These are phyloP conservation scores for Alternaria consortialis DNA, from an alignment of 2,329 filamentous ascomycete genomes.

Conservation along the genomic window DNA sequence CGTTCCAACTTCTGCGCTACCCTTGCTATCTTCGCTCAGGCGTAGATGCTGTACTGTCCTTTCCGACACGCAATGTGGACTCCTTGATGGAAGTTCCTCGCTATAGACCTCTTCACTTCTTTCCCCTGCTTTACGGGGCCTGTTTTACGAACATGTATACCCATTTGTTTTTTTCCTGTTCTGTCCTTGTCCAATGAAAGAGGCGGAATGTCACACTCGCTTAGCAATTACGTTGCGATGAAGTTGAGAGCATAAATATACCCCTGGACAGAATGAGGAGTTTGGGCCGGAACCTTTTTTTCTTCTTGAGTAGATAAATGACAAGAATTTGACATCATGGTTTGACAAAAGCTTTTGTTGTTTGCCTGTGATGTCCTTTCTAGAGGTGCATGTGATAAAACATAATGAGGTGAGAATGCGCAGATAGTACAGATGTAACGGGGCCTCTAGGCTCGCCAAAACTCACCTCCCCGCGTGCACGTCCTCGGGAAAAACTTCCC, in stretches of 20 bases:
- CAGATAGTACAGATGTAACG: background rate
- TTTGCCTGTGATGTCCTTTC: background rate
- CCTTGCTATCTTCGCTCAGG: constrained; percentile 51
- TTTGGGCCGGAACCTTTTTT: constrained; percentile 10
- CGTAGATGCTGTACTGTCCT: constrained; percentile 12
- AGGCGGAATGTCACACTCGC: constrained; percentile 22
- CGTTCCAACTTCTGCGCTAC: constrained; percentile 60
- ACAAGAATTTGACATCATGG: constrained; percentile 8
- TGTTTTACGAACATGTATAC: constrained; percentile 31
- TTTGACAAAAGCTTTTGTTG: background rate
- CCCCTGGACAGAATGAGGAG: constrained; percentile 18
- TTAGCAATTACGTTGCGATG: constrained; percentile 15
- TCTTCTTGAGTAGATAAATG: background rate
- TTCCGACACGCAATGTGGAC: background rate
- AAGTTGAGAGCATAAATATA: constrained; percentile 21
- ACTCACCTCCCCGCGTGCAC: constrained; percentile 21
- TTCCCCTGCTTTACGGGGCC: constrained; percentile 18
- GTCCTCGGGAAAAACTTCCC: constrained; percentile 41
- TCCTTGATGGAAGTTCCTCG: constrained; percentile 20
- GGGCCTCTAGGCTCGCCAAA: constrained; percentile 13
- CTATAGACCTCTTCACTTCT: constrained; percentile 28
- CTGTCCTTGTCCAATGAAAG: constrained; percentile 21
- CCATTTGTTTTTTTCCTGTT: constrained; percentile 13
- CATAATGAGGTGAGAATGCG: background rate
- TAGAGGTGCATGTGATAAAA: background rate